phyloP scores from a whole-genome alignment of 176 grass and related monocot genomes.

The Zizania latifolia region DNA sequence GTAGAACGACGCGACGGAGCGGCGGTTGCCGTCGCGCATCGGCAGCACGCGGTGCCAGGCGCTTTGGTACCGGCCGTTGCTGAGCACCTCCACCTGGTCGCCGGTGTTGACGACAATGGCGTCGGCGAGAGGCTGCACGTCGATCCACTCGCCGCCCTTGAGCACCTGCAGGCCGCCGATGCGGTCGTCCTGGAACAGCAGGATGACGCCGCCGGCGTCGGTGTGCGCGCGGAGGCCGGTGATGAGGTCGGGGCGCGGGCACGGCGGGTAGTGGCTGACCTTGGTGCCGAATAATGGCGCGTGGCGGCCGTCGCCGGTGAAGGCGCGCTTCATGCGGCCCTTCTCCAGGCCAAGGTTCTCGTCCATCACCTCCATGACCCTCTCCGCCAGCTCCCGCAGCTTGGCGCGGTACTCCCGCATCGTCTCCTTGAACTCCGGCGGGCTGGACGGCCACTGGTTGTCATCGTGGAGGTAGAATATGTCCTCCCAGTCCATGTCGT shows the following conservation, averaged over 20 bases:
- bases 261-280: constrained; percentile 80
- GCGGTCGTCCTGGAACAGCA: constrained; percentile 60
- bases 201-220: constrained; percentile 62
- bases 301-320: constrained; percentile 27
- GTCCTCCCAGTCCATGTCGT: constrained; percentile 63
- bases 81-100: constrained; percentile 70
- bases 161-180: constrained; percentile 61
- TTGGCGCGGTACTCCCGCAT: constrained; percentile 58
- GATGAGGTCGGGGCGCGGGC: constrained; percentile 58
- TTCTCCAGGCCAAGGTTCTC: constrained; percentile 43
- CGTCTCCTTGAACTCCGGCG: constrained; percentile 49
- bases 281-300: constrained; percentile 58
- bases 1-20: constrained; percentile 60
- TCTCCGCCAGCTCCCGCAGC: constrained; percentile 30
- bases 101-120: constrained; percentile 69
- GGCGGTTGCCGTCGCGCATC: constrained; percentile 52
- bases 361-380: constrained; percentile 54
- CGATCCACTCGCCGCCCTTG: constrained; percentile 52
- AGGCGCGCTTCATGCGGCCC: constrained; percentile 35
- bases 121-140: constrained; percentile 48
- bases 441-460: constrained; percentile 43
- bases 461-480: constrained; percentile 51
- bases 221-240: constrained; percentile 64
- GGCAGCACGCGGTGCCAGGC: constrained; percentile 64
- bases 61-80: constrained; percentile 57